Evolutionary conservation across 371 early-diverging fungal species (phyloP), one percentile per base, ranked within the genome.

Genomic region (Batrachochytrium dendrobatidis): DNA sequence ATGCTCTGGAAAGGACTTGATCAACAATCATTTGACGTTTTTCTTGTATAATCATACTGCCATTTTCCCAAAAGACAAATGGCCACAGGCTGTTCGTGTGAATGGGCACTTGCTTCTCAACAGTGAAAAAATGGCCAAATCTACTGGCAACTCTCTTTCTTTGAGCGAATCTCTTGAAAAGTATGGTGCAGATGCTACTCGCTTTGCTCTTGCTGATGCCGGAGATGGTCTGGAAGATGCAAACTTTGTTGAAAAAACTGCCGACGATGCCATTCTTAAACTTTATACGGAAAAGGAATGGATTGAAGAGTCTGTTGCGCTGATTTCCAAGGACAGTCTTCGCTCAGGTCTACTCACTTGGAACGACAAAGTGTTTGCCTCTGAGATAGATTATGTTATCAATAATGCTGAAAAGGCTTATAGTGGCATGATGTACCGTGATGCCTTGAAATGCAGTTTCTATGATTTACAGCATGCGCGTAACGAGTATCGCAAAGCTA

Each of bases 41-140:
- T 93, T 87, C 72, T 74, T 99, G 61, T 99, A 99, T 76, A 95
- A 95, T 81, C 99, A 99, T 76, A 89, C 91, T 29, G 98, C 99
- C 26, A 72, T 99, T 50, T 99, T 99, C 87, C 89, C 90, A 46
- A 83, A 89, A 71, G 75, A 85, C 44, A 81, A 87, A 64, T 99
- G 98, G 98, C 99, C 99, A 2, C 77, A 73, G 31, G 83, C 81
- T 60, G 81, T 99, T 50, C 93, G 97, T 54, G 86, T 89, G 62
- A 99, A 99, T 79, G 99, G 99, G 34, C 97, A 99, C 74, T 79
- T 99, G 75, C 74, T 98, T 77, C 74, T 99, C 60, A 98, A 99
- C 77, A 78, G 86, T 56, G 91, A 94, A 53, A 99, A 99, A 85
- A 99, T 99, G 99, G 87, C 94, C 69, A 99, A 99, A 82, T 92